phyloP scores from a whole-genome alignment of 1,284 basidiomycete species.

The Naganishia cerealis region DNA sequence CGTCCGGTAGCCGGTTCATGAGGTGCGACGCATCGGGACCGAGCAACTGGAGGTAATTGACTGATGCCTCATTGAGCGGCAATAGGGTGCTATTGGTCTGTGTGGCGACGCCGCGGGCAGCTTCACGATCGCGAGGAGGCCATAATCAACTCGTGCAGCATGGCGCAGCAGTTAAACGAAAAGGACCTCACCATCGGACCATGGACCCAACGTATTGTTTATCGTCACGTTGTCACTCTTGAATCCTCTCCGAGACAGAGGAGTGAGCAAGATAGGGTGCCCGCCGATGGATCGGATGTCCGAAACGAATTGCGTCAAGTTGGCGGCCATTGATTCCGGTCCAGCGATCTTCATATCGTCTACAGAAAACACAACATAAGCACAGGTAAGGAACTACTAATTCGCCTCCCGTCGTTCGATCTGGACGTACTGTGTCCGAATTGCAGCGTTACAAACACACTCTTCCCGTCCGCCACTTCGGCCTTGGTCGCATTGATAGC shows the following conservation, averaged over 20 bases:
- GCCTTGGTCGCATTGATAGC: conserved; percentile 44
- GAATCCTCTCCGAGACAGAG: conserved; percentile 56
- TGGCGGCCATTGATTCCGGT: conserved; percentile 57
- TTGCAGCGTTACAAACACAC: conserved; percentile 56
- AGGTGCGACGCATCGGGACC: conserved; percentile 56
- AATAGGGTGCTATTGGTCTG: conserved; percentile 54
- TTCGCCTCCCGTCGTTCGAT: too few relatives aligned
- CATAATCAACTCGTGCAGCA: neutral
- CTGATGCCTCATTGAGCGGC: conserved; percentile 56
- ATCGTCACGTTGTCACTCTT: conserved; percentile 51
- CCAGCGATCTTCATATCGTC: conserved; percentile 57
- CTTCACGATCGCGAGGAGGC: conserved; percentile 4
- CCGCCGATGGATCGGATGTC: conserved; percentile 54
- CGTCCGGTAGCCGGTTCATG: conserved; percentile 54
- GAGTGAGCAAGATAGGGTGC: conserved; percentile 57
- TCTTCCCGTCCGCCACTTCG: conserved; percentile 53
- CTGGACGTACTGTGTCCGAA: conserved; percentile 55
- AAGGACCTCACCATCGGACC: conserved; percentile 52
- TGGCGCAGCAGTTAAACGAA: neutral
- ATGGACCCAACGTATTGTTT: conserved; percentile 54
- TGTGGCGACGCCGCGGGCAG: conserved; percentile 46
- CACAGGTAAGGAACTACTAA: neutral
- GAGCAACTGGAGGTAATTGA: conserved; percentile 56
- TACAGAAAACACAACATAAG: neutral
- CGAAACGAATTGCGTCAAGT: conserved; percentile 56